Conservation (phyloP, 1,139 yeast species). For the Geotrichum aggregatum region DNA sequence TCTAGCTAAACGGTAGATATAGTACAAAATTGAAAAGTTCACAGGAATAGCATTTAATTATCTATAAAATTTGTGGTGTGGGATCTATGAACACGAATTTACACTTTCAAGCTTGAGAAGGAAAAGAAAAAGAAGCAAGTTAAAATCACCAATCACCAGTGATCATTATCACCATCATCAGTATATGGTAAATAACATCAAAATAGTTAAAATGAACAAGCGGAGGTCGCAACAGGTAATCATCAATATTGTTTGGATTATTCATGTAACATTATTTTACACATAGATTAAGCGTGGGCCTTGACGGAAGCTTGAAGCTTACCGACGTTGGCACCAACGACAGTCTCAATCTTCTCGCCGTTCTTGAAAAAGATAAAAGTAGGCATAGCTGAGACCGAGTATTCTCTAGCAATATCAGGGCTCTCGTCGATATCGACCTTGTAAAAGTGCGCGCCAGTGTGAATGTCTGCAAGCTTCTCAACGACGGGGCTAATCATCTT, state of each 20-base stretch:
- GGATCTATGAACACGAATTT: too few relatives aligned
- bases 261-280: neutral
- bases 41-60: too few relatives aligned
- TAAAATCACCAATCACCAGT: too few relatives aligned
- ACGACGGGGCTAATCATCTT: conserved; percentile 77
- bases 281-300: conserved; percentile 31
- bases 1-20: neutral
- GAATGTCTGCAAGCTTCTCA: conserved; percentile 54
- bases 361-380: conserved; percentile 71
- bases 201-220: too few relatives aligned
- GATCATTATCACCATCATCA: too few relatives aligned
- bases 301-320: conserved; percentile 31
- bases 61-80: too few relatives aligned
- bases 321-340: conserved; percentile 67
- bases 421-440: conserved; percentile 79
- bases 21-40: neutral
- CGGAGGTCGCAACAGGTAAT: too few relatives aligned
- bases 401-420: conserved; percentile 61
- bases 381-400: conserved; percentile 81
- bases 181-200: too few relatives aligned
- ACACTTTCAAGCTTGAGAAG: too few relatives aligned
- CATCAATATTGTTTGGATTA: neutral
- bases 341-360: conserved; percentile 58
- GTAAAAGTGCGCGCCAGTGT: conserved; percentile 53
- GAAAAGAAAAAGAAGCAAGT: too few relatives aligned